Conservation (phyloP, 2,329 filamentous ascomycete genomes). For the Keithomyces neogunnii region DNA sequence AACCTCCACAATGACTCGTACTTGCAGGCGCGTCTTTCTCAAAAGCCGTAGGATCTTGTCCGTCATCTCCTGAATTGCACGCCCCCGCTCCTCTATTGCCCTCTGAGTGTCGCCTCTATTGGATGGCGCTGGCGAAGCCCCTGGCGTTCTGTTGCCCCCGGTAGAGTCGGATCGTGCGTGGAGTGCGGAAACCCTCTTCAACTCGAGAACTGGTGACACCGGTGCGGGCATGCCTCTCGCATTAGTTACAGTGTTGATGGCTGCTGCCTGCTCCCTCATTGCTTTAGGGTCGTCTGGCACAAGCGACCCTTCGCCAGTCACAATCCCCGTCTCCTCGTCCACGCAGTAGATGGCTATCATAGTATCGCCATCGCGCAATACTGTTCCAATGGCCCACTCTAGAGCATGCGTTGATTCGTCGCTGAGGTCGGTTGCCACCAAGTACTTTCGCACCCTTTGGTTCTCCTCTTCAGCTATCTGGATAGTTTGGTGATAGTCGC, state of each 20-base stretch:
- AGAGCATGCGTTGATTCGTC: constrained; percentile 91
- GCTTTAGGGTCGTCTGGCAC: constrained; percentile 66
- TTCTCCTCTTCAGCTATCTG: constrained; percentile 72
- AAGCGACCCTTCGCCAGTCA: constrained; percentile 36
- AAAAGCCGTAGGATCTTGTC: constrained; percentile 77
- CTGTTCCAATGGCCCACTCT: constrained; percentile 95
- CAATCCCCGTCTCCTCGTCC: constrained; percentile 71
- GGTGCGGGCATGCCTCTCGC: constrained; percentile 24
- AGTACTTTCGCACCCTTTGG: constrained; percentile 74
- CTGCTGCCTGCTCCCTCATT: constrained; percentile 66
- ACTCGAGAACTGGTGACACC: constrained; percentile 24
- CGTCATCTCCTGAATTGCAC: constrained; percentile 76
- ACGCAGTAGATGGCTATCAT: constrained; percentile 89
- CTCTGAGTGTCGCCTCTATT: constrained; percentile 44
- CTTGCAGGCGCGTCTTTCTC: constrained; percentile 85
- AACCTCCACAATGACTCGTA: constrained; percentile 88
- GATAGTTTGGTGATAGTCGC: constrained; percentile 70
- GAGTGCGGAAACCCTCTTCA: constrained; percentile 20
- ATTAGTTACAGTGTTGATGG: constrained; percentile 55
- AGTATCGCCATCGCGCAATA: constrained; percentile 88
- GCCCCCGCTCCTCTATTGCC: constrained; percentile 69
- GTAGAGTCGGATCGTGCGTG: constrained; percentile 21
- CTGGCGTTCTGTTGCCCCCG: constrained; percentile 20
- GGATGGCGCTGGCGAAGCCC: constrained; percentile 39
- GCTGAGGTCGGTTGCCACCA: constrained; percentile 92